Conservation (phyloP, 1,284 basidiomycete species). For the Naganishia liquefaciens region DNA sequence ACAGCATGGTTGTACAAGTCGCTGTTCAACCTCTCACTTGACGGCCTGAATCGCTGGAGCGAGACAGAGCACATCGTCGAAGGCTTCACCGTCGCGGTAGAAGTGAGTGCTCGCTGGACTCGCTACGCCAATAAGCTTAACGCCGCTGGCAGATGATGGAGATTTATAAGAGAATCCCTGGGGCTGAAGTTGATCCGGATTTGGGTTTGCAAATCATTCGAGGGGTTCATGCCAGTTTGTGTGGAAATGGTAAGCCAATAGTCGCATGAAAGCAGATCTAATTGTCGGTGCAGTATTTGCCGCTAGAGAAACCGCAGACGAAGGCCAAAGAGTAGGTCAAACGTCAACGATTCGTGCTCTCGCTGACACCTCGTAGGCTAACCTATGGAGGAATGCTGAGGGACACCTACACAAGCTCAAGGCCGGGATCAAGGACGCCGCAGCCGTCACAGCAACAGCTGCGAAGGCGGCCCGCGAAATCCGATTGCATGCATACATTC, state of each 20-base stretch:
- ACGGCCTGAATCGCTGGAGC: slow-evolving; percentile 16
- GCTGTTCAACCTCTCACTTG: slow-evolving; percentile 22
- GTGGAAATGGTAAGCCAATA: slow-evolving; percentile 6
- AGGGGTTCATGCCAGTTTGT: slow-evolving; percentile 11
- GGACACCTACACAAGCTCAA: neutral
- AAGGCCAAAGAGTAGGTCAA: neutral
- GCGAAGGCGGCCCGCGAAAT: neutral
- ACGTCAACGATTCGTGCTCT: neutral
- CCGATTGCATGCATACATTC: slow-evolving; percentile 7
- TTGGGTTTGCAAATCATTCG: slow-evolving; percentile 4
- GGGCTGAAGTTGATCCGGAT: neutral
- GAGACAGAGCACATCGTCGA: slow-evolving; percentile 4
- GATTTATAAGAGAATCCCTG: slow-evolving; percentile 2
- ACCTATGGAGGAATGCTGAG: neutral
- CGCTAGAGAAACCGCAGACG: neutral
- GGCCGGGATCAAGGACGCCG: neutral
- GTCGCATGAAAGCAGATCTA: neutral
- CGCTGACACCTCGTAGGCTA: neutral
- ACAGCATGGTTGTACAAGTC: slow-evolving; percentile 31
- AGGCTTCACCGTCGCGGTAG: slow-evolving; percentile 8
- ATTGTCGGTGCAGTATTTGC: slow-evolving; percentile 5
- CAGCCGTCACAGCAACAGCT: neutral
- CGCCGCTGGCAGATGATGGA: slow-evolving; percentile 5
- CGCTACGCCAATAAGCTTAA: neutral
- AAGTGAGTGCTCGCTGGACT: neutral